Evolutionary conservation across 1,284 basidiomycete species (phyloP).

Genomic region (Coriolopsis trogii): DNA sequence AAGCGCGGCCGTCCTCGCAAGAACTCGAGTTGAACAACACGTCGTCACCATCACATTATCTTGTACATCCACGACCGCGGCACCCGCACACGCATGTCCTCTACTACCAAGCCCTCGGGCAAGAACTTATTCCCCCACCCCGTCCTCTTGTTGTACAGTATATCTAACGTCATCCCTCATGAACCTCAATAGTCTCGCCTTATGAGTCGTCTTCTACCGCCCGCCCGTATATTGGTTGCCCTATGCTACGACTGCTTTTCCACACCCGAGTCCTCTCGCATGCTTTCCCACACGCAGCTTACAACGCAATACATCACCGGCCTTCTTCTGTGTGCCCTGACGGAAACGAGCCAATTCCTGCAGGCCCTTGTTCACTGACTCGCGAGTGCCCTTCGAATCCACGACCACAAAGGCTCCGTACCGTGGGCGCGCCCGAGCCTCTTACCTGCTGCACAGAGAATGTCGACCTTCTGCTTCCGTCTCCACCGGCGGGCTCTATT

Average conservation of each 20-base stretch:
- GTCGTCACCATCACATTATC: conserved; percentile 3
- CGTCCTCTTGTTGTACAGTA: conserved; percentile 14
- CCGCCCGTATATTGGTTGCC: conserved; percentile 4
- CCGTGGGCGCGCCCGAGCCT: conserved; percentile 25
- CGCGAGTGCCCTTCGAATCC: background rate
- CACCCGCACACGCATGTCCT: background rate
- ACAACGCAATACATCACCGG: conserved; percentile 14
- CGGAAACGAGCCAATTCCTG: background rate
- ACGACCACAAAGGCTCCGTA: conserved; percentile 19
- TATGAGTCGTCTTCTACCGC: conserved; percentile 12
- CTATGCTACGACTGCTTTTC: conserved; percentile 18
- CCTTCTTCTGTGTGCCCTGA: conserved; percentile 1
- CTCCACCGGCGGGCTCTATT: background rate
- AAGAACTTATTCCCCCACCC: background rate
- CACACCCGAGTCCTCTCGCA: conserved; percentile 13
- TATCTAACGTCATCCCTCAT: conserved; percentile 18
- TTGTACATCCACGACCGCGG: background rate
- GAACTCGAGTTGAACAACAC: conserved; percentile 35
- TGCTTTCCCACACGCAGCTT: conserved; percentile 22
- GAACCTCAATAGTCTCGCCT: conserved; percentile 17
- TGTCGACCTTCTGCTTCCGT: conserved; percentile 17
- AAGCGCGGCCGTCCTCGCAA: conserved; percentile 77
- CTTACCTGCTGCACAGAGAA: too few relatives aligned
- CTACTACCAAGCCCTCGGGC: background rate
- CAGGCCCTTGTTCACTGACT: background rate